These are phyloP conservation scores for Trifolium repens DNA, from an alignment of 306 rosid species.

Conservation along the genomic window DNA sequence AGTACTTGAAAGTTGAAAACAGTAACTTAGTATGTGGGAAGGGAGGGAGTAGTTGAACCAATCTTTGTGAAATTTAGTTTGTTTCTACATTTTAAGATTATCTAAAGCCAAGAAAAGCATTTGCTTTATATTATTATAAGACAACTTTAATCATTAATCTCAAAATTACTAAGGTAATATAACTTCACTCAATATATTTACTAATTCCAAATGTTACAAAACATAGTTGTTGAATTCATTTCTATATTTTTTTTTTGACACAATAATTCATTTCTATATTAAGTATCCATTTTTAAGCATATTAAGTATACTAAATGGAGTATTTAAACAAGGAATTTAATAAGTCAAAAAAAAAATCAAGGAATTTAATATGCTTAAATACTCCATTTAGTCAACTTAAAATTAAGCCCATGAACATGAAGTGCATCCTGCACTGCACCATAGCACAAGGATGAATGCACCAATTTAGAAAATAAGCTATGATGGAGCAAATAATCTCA, in stretches of 20 bases:
- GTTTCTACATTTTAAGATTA: conserved; percentile 5
- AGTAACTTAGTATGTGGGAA: conserved; percentile 1
- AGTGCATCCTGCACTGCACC: not conserved
- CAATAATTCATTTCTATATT: too few relatives aligned
- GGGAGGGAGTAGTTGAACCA: conserved; percentile 7
- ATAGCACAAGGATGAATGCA: not conserved
- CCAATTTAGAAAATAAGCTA: conserved; percentile 11
- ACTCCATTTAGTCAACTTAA: not conserved
- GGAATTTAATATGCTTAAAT: not conserved
- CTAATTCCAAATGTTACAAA: too few relatives aligned
- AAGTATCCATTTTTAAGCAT: not conserved
- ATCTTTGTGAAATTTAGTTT: conserved; percentile 19
- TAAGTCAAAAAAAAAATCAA: too few relatives aligned
- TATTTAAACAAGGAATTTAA: too few relatives aligned
- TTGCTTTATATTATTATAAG: not conserved
- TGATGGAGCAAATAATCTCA: not conserved
- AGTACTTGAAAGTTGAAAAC: not conserved
- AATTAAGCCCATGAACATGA: conserved; percentile 8
- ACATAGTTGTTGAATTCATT: too few relatives aligned
- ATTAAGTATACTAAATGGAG: not conserved
- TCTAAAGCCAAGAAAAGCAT: conserved; percentile 2
- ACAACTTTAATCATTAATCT: too few relatives aligned
- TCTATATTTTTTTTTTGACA: too few relatives aligned
- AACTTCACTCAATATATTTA: too few relatives aligned
- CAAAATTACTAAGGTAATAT: too few relatives aligned